A percentile compares a stretch with the other conserved stretches of the same genome.
Conservation (phyloP, 371 early-diverging fungal species). For the Capillidium heterosporum region DNA sequence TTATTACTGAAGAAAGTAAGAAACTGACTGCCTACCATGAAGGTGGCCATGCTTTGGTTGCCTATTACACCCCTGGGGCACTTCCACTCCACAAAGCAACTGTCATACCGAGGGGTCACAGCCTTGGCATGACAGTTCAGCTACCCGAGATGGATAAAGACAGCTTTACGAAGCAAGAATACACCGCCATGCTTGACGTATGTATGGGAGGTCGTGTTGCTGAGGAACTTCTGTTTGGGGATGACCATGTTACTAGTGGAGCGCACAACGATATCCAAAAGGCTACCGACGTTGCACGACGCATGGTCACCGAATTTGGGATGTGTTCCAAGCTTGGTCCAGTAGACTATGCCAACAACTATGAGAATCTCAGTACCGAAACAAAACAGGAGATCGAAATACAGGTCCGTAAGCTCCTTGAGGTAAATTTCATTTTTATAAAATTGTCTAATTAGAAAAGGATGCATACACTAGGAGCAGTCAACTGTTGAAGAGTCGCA, state of each 20-base stretch:
- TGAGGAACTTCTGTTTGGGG: conserved; percentile 86
- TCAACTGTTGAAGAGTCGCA: conserved; percentile 44
- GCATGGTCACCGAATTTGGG: conserved; percentile 83
- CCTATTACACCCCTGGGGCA: conserved; percentile 86
- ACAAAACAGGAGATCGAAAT: conserved; percentile 66
- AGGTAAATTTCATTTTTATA: conserved; percentile 13
- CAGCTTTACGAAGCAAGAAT: conserved; percentile 63
- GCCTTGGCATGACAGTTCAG: conserved; percentile 84
- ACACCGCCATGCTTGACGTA: conserved; percentile 80
- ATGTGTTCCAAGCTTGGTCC: conserved; percentile 74
- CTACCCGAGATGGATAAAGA: conserved; percentile 89
- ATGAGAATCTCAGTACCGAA: conserved; percentile 40
- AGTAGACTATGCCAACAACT: conserved; percentile 29
- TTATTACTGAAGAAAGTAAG: conserved; percentile 75
- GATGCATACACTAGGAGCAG: conserved; percentile 40
- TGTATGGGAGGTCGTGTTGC: conserved; percentile 95
- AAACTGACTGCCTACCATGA: conserved; percentile 92
- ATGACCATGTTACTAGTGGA: conserved; percentile 87
- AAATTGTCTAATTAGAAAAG: conserved; percentile 11
- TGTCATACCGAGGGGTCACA: conserved; percentile 88
- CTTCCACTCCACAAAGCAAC: conserved; percentile 97
- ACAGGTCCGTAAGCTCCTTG: conserved; percentile 59
- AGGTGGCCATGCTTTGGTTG: conserved; percentile 93
- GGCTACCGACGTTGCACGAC: conserved; percentile 77
- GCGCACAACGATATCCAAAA: conserved; percentile 79